phyloP scores from a whole-genome alignment of 179 eudicot genomes.

The Spergularia azorica region DNA sequence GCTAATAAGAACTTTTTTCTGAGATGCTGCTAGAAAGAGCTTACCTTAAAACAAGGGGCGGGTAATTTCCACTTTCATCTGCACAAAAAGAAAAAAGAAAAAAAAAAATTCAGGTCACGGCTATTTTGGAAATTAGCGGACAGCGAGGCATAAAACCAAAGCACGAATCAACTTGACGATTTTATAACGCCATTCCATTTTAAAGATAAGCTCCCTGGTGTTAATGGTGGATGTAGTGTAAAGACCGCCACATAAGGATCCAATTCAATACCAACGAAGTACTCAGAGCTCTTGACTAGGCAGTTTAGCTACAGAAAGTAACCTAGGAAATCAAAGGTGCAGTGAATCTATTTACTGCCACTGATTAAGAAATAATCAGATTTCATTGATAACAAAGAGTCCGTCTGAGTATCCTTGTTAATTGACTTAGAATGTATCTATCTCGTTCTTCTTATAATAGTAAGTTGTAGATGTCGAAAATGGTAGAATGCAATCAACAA shows the following conservation, averaged over 20 bases:
- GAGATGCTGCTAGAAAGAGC: constrained; percentile 1
- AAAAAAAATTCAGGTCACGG: constrained; percentile 11
- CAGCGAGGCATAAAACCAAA: neutral
- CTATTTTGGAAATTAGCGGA: neutral
- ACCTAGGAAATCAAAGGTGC: neutral
- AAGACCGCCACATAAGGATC: neutral
- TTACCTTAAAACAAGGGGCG: constrained; percentile 47
- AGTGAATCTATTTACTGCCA: neutral
- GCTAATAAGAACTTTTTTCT: neutral
- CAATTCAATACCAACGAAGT: neutral
- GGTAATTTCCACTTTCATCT: constrained; percentile 63
- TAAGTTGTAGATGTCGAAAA: no score
- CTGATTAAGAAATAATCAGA: neutral
- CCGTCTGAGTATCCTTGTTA: neutral
- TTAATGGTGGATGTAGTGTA: neutral
- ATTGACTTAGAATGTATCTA: neutral
- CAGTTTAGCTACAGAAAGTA: neutral
- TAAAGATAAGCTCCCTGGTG: neutral
- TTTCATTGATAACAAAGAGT: neutral
- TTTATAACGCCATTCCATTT: neutral
- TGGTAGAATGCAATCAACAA: no score
- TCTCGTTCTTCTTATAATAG: neutral
- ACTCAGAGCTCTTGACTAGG: neutral
- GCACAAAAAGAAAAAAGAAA: no score
- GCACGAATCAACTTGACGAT: neutral